phyloP scores from a whole-genome alignment of 2,329 filamentous ascomycete species.

The Fusarium mexicanum region DNA sequence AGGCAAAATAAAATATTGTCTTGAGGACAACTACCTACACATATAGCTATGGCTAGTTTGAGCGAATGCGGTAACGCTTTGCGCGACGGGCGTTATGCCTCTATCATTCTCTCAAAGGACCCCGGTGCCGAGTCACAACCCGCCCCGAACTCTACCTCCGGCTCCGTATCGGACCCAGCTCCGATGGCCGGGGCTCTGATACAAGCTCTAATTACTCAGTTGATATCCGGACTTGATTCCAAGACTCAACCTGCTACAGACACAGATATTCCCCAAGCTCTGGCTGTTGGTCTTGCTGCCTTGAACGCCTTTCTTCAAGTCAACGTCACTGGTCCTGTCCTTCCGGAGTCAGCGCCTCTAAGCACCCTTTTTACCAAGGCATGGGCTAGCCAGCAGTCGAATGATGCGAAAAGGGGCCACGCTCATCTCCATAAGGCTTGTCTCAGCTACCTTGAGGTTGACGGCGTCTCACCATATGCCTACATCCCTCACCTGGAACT shows the following conservation, averaged over 20 bases:
- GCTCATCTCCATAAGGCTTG: constrained; percentile 64
- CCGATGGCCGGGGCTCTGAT: constrained; percentile 37
- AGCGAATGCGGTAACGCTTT: constrained; percentile 32
- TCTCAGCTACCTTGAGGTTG: constrained; percentile 75
- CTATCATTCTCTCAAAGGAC: constrained; percentile 35
- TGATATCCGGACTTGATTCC: constrained; percentile 14
- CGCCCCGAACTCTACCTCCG: constrained; percentile 30
- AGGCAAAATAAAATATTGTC: not conserved
- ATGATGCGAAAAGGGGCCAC: constrained; percentile 34
- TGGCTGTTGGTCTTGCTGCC: constrained; percentile 48
- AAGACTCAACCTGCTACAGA: not conserved
- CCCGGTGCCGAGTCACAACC: constrained; percentile 17
- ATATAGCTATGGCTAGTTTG: not conserved
- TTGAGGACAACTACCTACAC: not conserved
- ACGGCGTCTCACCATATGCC: constrained; percentile 87
- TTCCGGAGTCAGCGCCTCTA: constrained; percentile 54
- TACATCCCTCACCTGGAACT: constrained; percentile 86
- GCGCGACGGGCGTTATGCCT: constrained; percentile 38
- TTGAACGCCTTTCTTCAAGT: constrained; percentile 85
- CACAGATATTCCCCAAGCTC: constrained; percentile 21
- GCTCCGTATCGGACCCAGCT: constrained; percentile 33
- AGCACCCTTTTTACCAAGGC: constrained; percentile 54
- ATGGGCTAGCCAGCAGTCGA: constrained; percentile 40
- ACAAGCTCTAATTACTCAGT: constrained; percentile 25
- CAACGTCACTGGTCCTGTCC: constrained; percentile 86